Conservation (phyloP, 228 moss, liverwort and hornwort species). For the Sphagnum fallax region DNA sequence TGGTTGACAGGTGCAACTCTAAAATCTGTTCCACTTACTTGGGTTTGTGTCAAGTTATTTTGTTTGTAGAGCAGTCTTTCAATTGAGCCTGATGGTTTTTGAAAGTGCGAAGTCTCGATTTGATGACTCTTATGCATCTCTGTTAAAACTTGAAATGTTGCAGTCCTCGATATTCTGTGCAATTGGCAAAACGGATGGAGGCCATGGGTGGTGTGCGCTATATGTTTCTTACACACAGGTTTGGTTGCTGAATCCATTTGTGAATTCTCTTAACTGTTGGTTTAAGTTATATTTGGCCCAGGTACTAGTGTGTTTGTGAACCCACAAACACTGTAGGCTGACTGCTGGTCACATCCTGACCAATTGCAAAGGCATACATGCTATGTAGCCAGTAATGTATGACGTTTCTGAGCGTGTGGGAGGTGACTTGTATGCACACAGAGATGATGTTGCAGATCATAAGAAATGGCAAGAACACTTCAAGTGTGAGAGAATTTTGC, state of each 20-base stretch:
- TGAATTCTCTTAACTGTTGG: not conserved
- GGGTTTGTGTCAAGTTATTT: too few relatives aligned
- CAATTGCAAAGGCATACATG: too few relatives aligned
- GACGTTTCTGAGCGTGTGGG: not conserved
- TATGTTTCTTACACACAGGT: conserved; percentile 87
- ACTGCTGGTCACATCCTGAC: not conserved
- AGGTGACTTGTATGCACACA: conserved; percentile 12
- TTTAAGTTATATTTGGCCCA: not conserved
- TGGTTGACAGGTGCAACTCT: conserved; percentile 70
- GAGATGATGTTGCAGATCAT: conserved; percentile 89
- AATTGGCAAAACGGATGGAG: conserved; percentile 58
- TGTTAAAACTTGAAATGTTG: not conserved
- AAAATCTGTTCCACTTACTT: not conserved
- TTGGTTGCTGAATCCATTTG: conserved; percentile 5
- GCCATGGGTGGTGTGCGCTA: conserved; percentile 77
- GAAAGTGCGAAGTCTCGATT: too few relatives aligned
- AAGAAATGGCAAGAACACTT: conserved; percentile 79
- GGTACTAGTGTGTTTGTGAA: too few relatives aligned
- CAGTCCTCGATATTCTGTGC: conserved; percentile 75
- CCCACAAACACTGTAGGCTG: too few relatives aligned
- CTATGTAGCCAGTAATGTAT: not conserved
- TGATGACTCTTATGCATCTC: too few relatives aligned
- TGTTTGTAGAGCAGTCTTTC: too few relatives aligned
- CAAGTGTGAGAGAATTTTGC: conserved; percentile 68
- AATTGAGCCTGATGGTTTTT: too few relatives aligned